Base-by-base conservation (phyloP, 2,329 filamentous ascomycete genomes). In the Ophiostoma sp. region DNA sequence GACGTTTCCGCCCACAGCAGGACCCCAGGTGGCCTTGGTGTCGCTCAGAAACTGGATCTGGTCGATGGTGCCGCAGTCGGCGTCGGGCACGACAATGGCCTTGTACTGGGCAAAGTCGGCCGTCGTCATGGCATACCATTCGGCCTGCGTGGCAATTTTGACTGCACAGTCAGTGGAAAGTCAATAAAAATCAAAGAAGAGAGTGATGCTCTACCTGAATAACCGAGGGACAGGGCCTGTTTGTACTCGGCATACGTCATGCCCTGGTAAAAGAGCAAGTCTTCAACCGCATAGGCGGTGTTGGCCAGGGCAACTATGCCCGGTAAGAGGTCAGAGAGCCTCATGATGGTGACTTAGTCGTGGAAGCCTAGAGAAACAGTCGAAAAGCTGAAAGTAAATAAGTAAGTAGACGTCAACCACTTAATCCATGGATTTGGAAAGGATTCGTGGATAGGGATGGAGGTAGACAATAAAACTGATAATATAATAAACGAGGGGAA, bases 51-150 rank as follows among this genome's bases (percentile, higher is more conserved):
- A 82, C 36, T 79, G 76, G 72, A 85, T 79, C 17, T 76, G 75
- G 69, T 71, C 74, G 77, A 76, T 69, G n/a, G 77, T 76, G 8
- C 78, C 78, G 74, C 81, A 82, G 64, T 79, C 77, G 12, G 82
- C 80, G 74, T 85, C 84, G 7, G 82, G 81, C 50, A 85, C 78
- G 71, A 85, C 77, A 69, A 85, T 82, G 15, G 83, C 83, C 76
- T 83, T 84, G 81, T 81, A 85, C 72, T 80, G 78, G 63, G 82
- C 80, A 77, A 85, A 85, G 74, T 85, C 83, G 48, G 78, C 78
- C 1, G 82, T 81, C 8, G 80, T 82, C 76, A 77, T 76, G 57
- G 69, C 45, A 28, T 68, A 69, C 75, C 76, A 77, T 36, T 77
- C 74, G 8, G 36, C 50, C 15, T 28, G 12, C 3, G 76, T 71